A percentile compares a stretch with the other conserved stretches of the same genome.
Evolutionary conservation across 1,139 yeast genomes (phyloP).

Genomic region (Kodamaea sp.): DNA sequence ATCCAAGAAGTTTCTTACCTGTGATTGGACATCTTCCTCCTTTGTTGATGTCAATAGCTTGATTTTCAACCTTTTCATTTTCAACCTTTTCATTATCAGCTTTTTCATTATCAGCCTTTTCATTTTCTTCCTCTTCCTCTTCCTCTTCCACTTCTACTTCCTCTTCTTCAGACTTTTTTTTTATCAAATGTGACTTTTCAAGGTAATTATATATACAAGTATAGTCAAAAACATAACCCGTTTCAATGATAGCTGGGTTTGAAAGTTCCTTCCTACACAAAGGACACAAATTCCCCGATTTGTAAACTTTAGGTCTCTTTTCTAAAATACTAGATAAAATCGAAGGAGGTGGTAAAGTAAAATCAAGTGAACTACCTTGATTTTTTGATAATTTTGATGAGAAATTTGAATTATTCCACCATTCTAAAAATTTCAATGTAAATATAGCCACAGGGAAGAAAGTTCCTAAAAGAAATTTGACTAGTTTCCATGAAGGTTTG

Average conservation of each 20-base stretch:
- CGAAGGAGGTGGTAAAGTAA: conserved; percentile 54
- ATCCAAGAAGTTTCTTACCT: conserved; percentile 67
- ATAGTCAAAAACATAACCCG: conserved; percentile 89
- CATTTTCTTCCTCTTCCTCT: conserved; percentile 16
- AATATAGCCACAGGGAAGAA: conserved; percentile 84
- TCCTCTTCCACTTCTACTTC: conserved; percentile 9
- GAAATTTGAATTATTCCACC: conserved; percentile 89
- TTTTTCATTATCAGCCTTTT: conserved; percentile 18
- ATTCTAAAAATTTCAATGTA: conserved; percentile 79
- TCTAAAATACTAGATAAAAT: conserved; percentile 18
- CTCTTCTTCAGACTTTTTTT: conserved; percentile 20
- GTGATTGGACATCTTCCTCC: conserved; percentile 89
- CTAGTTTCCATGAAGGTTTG: conserved; percentile 38
- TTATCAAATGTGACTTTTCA: conserved; percentile 44
- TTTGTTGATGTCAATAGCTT: conserved; percentile 25
- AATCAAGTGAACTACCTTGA: conserved; percentile 46
- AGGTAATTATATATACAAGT: conserved; percentile 75
- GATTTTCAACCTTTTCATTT: conserved; percentile 13
- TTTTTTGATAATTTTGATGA: conserved; percentile 58
- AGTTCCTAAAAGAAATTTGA: conserved; percentile 41
- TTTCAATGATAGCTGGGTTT: conserved; percentile 85
- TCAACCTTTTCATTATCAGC: conserved; percentile 14
- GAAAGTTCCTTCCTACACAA: conserved; percentile 63
- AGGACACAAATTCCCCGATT: conserved; percentile 54
- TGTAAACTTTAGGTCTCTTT: conserved; percentile 17